Evolutionary conservation across 768 basidiomycete genomes (phyloP).

Genomic region (Rhizopogon vulgaris): DNA sequence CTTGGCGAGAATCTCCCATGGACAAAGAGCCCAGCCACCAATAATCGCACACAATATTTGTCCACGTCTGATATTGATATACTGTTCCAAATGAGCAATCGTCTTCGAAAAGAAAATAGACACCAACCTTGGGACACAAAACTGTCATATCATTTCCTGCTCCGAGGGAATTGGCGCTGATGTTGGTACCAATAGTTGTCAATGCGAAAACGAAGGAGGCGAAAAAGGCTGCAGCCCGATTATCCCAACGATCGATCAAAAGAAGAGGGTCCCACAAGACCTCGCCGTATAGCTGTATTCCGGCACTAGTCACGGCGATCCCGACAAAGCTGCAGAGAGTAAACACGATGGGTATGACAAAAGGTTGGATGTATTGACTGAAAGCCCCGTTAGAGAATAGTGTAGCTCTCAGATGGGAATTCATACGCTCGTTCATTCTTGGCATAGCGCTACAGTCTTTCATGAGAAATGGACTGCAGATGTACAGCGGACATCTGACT

Average conservation of each 20-base stretch:
- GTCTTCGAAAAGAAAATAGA: background rate
- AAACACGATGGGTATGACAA: slow-evolving; percentile 77
- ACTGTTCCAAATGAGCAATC: slow-evolving; percentile 8
- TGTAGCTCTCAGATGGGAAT: background rate
- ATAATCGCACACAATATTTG: slow-evolving; percentile 23
- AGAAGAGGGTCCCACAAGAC: slow-evolving; percentile 70
- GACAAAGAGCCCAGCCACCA: slow-evolving; percentile 75
- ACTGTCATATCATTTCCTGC: slow-evolving; percentile 85
- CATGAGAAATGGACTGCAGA: slow-evolving; percentile 1
- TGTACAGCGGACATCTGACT: slow-evolving; percentile 2
- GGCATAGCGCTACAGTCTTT: slow-evolving; percentile 55
- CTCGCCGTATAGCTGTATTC: slow-evolving; percentile 62
- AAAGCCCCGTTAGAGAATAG: background rate
- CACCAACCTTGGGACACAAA: slow-evolving; percentile 47
- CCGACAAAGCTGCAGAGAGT: slow-evolving; percentile 74
- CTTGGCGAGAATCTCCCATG: slow-evolving; percentile 75
- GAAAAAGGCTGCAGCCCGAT: slow-evolving; percentile 83
- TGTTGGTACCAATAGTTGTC: slow-evolving; percentile 66
- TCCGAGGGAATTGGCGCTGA: slow-evolving; percentile 70
- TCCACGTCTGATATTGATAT: slow-evolving; percentile 24
- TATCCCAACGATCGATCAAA: slow-evolving; percentile 78
- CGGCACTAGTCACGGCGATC: slow-evolving; percentile 75
- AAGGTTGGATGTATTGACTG: slow-evolving; percentile 68
- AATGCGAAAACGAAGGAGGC: slow-evolving; percentile 66
- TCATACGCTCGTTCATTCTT: slow-evolving; percentile 58